These are phyloP conservation scores for Pistacia vera DNA, from an alignment of 345 rosid genomes.

Conservation along the genomic window DNA sequence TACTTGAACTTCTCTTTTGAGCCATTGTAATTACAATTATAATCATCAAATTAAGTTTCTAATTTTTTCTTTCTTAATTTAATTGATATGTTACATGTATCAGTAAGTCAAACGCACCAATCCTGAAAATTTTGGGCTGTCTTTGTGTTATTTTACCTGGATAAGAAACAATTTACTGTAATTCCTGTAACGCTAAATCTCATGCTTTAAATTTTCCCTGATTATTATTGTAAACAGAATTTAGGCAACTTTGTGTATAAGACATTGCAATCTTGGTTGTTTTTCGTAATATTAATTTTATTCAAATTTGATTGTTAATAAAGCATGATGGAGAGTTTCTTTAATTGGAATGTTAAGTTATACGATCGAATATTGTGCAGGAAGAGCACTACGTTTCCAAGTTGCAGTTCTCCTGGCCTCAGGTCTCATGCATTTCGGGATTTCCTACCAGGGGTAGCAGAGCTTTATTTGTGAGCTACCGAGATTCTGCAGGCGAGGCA, in stretches of 20 bases:
- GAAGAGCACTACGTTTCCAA: conserved; percentile 85
- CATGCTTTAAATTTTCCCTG: neutral
- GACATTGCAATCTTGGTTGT: neutral
- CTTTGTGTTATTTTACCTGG: neutral
- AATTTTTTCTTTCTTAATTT: too few relatives aligned
- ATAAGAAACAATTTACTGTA: neutral
- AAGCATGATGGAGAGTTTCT: too few relatives aligned
- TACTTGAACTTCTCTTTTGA: neutral
- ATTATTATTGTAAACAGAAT: too few relatives aligned
- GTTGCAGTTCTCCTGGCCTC: conserved; percentile 88
- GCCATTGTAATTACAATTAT: neutral
- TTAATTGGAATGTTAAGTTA: conserved; percentile 3
- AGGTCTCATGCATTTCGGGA: conserved; percentile 66
- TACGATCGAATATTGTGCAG: conserved; percentile 44
- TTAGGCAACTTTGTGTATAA: neutral
- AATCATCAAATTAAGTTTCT: too few relatives aligned
- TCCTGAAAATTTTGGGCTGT: neutral
- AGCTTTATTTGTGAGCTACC: conserved; percentile 62
- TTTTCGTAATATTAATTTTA: neutral
- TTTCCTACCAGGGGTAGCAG: conserved; percentile 77
- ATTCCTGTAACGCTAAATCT: neutral
- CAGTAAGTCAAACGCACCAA: too few relatives aligned
- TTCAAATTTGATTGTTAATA: too few relatives aligned
- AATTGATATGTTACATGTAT: too few relatives aligned
- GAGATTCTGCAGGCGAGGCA: conserved; percentile 60